phyloP scores from a whole-genome alignment of 208 protist genomes.

The Trypanosoma caninum region DNA sequence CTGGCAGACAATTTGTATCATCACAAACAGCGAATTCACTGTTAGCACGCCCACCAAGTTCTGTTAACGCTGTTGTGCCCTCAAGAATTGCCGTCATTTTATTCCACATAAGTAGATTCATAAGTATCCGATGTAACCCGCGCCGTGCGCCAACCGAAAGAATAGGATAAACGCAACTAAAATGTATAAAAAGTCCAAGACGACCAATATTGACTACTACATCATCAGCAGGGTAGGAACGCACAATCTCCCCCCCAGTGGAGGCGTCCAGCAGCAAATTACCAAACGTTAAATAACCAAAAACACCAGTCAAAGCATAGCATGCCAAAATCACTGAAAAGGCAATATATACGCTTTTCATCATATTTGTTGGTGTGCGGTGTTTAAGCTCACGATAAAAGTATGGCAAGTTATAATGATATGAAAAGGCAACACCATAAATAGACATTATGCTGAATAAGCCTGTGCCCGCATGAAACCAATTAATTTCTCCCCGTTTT shows the following conservation, averaged over 20 bases:
- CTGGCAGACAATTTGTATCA: background rate
- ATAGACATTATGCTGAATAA: constrained; percentile 53
- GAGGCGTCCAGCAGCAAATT: constrained; percentile 25
- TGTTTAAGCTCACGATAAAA: constrained; percentile 74
- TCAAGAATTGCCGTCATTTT: constrained; percentile 35
- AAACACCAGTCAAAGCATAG: constrained; percentile 49
- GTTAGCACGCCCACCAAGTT: background rate
- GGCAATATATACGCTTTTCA: constrained; percentile 47
- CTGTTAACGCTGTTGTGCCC: constrained; percentile 8
- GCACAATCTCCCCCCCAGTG: constrained; percentile 63
- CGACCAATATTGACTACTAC: constrained; percentile 61
- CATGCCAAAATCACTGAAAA: constrained; percentile 64
- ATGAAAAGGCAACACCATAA: constrained; percentile 59
- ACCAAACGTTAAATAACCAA: constrained; percentile 78
- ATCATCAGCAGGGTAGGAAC: constrained; percentile 57
- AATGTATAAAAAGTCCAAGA: constrained; percentile 75
- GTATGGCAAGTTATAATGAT: constrained; percentile 80
- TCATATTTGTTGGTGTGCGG: constrained; percentile 48
- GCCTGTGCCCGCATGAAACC: constrained; percentile 24
- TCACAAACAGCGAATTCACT: background rate
- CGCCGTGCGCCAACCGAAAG: constrained; percentile 68
- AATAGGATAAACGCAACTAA: constrained; percentile 80
- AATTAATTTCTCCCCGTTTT: constrained; percentile 37
- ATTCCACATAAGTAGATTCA: constrained; percentile 50
- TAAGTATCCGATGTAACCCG: constrained; percentile 54